A percentile compares a stretch with the other conserved stretches of the same genome.
Conservation (phyloP, 1,139 yeast genomes). For the Suhomyces wounanorum region DNA sequence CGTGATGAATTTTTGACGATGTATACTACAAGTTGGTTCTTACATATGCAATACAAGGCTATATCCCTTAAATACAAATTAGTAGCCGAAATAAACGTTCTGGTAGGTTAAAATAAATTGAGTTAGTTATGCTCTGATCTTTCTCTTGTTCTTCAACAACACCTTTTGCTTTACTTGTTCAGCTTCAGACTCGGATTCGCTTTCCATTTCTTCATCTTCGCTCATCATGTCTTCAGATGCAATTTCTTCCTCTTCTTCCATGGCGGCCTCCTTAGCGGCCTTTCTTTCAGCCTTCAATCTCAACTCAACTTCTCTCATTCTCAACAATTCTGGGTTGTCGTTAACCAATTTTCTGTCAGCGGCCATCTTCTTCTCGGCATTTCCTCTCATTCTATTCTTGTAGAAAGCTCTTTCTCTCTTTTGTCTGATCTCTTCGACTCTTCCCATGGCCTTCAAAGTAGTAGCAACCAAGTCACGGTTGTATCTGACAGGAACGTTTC, state of each 20-base stretch:
- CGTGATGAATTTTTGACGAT: slow-evolving; percentile 28
- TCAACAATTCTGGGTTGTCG: slow-evolving; percentile 82
- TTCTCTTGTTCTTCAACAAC: slow-evolving; percentile 73
- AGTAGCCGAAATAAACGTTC: slow-evolving; percentile 9
- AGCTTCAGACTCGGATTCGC: slow-evolving; percentile 42
- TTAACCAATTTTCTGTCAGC: slow-evolving; percentile 89
- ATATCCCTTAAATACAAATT: slow-evolving; percentile 11
- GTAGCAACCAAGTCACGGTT: slow-evolving; percentile 95
- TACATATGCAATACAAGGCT: slow-evolving; percentile 8
- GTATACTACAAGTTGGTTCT: neutral
- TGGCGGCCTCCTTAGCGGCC: slow-evolving; percentile 58
- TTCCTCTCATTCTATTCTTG: slow-evolving; percentile 99
- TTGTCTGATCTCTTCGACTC: slow-evolving; percentile 93
- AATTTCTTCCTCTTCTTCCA: slow-evolving; percentile 44
- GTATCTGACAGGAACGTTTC: slow-evolving; percentile 97
- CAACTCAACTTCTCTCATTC: slow-evolving; percentile 89
- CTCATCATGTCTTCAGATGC: slow-evolving; percentile 39
- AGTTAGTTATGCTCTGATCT: slow-evolving; percentile 20
- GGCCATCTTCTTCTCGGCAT: slow-evolving; percentile 81
- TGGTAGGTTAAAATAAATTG: neutral
- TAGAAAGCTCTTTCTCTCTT: slow-evolving; percentile 98
- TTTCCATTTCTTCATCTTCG: slow-evolving; percentile 46
- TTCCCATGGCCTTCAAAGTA: slow-evolving; percentile 91
- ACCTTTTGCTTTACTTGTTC: slow-evolving; percentile 69
- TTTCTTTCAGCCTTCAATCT: slow-evolving; percentile 75